Conservation (phyloP, 148 eudicot species). For the Amaranthus hypochondriacus region DNA sequence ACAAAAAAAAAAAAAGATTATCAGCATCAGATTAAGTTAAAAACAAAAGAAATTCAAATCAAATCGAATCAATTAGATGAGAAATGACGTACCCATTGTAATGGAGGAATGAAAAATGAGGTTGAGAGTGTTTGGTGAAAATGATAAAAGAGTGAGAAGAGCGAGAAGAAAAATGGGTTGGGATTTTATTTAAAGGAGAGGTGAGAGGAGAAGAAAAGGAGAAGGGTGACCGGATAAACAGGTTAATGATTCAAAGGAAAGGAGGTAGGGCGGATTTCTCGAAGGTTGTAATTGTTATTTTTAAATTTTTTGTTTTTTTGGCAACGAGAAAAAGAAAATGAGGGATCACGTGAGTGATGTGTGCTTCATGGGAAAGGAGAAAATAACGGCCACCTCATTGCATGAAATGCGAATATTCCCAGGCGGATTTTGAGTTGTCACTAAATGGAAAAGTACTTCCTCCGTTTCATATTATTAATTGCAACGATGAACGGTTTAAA, state of each 20-base stretch:
- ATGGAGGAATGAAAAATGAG: conserved; percentile 7
- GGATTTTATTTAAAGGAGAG: conserved; percentile 19
- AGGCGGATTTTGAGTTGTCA: too few species aligned
- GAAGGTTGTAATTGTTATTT: background rate
- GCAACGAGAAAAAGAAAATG: background rate
- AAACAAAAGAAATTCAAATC: background rate
- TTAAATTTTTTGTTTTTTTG: background rate
- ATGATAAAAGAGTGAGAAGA: background rate
- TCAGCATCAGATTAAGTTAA: background rate
- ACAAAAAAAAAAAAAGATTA: background rate
- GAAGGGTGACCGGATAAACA: conserved; percentile 13
- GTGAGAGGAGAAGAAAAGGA: background rate
- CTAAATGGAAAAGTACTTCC: too few species aligned
- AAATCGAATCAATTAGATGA: background rate
- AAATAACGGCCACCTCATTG: too few species aligned
- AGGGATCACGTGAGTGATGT: background rate
- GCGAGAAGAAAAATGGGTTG: conserved; percentile 9
- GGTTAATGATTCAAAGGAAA: conserved; percentile 11
- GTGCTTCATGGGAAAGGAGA: too few species aligned
- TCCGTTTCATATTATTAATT: too few species aligned
- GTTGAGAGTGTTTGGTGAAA: conserved; percentile 1
- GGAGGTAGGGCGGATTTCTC: conserved; percentile 21
- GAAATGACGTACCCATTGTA: conserved; percentile 16
- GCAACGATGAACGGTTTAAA: too few species aligned
- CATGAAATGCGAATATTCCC: too few species aligned